phyloP scores from a whole-genome alignment of 768 basidiomycete species.

The Pleurotus cornucopiae region DNA sequence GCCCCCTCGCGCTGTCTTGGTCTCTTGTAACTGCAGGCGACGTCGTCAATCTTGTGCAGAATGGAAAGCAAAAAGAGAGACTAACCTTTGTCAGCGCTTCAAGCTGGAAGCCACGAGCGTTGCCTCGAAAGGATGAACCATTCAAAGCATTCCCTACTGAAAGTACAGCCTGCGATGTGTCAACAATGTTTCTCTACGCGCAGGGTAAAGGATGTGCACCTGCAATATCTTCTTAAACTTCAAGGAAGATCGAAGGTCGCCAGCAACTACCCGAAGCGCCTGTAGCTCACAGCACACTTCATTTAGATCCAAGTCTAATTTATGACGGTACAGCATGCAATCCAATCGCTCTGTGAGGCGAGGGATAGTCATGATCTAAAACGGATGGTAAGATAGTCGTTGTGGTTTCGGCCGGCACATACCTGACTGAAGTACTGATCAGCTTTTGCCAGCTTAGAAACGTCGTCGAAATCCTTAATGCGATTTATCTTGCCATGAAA shows the following conservation, averaged over 20 bases:
- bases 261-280: constrained; percentile 64
- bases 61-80: not conserved
- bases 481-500: constrained; percentile 43
- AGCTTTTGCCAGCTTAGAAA: constrained; percentile 71
- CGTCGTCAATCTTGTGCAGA: constrained; percentile 3
- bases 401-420: constrained; percentile 11
- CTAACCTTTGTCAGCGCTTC: constrained; percentile 77
- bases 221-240: constrained; percentile 70
- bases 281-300: constrained; percentile 82
- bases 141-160: constrained; percentile 82
- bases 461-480: constrained; percentile 67
- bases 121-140: constrained; percentile 76
- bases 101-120: constrained; percentile 81
- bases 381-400: not conserved
- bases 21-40: constrained; percentile 67
- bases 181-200: not conserved
- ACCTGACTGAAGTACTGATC: constrained; percentile 84
- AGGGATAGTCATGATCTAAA: constrained; percentile 74
- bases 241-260: constrained; percentile 58
- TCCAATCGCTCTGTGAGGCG: constrained; percentile 69
- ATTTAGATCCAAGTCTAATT: constrained; percentile 76
- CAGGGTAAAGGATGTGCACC: constrained; percentile 29
- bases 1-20: constrained; percentile 65
- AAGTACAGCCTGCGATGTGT: constrained; percentile 53
- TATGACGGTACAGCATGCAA: constrained; percentile 82